These are phyloP conservation scores for Umbelopsis sp. DNA, from an alignment of 371 early-diverging fungal species.

Conservation along the genomic window DNA sequence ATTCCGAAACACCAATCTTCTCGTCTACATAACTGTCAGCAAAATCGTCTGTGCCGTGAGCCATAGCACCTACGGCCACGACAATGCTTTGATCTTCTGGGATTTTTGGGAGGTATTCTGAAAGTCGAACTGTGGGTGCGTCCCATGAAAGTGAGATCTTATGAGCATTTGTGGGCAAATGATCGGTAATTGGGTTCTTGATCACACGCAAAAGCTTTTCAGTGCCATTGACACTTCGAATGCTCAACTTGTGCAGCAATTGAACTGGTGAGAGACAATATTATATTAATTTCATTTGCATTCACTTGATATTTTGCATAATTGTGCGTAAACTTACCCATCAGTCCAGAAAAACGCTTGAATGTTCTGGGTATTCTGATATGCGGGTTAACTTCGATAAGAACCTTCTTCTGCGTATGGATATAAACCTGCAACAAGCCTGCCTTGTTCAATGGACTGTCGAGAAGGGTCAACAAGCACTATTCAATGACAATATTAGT, in stretches of 20 bases:
- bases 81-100: conserved; percentile 82
- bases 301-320: background rate
- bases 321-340: conserved; percentile 55
- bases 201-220: conserved; percentile 95
- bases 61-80: conserved; percentile 95
- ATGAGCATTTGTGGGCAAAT: conserved; percentile 88
- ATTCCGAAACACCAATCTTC: conserved; percentile 94
- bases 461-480: conserved; percentile 95
- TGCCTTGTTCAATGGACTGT: conserved; percentile 98
- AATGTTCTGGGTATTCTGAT: conserved; percentile 98
- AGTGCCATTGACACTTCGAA: conserved; percentile 88
- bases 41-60: conserved; percentile 95
- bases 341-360: conserved; percentile 96
- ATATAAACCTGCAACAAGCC: conserved; percentile 95
- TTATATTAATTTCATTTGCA: background rate
- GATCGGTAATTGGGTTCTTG: conserved; percentile 94
- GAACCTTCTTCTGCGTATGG: conserved; percentile 90
- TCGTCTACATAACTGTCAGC: conserved; percentile 94
- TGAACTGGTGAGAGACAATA: conserved; percentile 70
- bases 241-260: conserved; percentile 95
- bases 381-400: conserved; percentile 97
- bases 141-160: conserved; percentile 95
- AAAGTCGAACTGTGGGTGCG: conserved; percentile 83
- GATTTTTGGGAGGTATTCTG: conserved; percentile 79
- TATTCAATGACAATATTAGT: conserved; percentile 31